These are phyloP conservation scores for Elsinoe necatrix DNA, from an alignment of 2,329 filamentous ascomycete species.

Conservation along the genomic window DNA sequence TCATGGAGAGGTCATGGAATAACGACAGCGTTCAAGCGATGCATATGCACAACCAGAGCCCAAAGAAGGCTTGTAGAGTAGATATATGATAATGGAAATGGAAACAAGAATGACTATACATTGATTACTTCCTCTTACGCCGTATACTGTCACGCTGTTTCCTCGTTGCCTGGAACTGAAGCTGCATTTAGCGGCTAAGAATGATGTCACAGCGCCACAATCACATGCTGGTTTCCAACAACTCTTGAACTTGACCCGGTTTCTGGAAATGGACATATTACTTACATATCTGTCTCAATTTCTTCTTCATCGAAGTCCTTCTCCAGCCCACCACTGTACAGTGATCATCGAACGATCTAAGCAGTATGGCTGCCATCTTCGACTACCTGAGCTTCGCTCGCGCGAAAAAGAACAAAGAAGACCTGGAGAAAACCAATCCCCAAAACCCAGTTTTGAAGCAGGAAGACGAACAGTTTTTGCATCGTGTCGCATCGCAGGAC, in stretches of 20 bases:
- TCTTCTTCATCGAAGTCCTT: not conserved
- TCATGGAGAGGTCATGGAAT: not conserved
- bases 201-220: constrained; percentile 14
- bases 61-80: not conserved
- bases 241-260: not conserved
- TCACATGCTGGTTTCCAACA: constrained; percentile 5
- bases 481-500: constrained; percentile 41
- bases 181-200: not conserved
- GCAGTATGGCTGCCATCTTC: not conserved
- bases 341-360: too few relatives aligned
- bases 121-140: too few relatives aligned
- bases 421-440: constrained; percentile 30
- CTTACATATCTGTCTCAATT: not conserved
- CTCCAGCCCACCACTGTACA: too few relatives aligned
- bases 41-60: constrained; percentile 6
- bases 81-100: constrained; percentile 9
- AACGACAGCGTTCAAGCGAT: constrained; percentile 8
- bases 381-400: constrained; percentile 25
- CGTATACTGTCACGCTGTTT: too few relatives aligned
- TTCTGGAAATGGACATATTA: too few relatives aligned
- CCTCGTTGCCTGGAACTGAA: not conserved
- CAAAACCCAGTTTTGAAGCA: constrained; percentile 46
- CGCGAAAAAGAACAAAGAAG: constrained; percentile 30
- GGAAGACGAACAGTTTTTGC: constrained; percentile 53
- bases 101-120: too few relatives aligned